Conservation (phyloP, 805 yeast species). For the Soucietia sequanensis region DNA sequence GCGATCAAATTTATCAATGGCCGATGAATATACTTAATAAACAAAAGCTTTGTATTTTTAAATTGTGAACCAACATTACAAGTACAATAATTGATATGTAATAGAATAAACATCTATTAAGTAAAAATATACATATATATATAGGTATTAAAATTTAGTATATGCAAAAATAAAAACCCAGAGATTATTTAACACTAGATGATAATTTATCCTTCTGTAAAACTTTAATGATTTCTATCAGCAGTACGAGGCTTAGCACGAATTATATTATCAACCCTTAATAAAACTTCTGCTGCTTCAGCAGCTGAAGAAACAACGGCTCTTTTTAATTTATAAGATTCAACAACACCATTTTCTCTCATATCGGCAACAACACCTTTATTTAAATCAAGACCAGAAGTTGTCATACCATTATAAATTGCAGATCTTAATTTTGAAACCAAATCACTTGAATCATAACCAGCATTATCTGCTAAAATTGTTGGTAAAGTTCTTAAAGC, state of each 20-base stretch:
- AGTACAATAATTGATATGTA: too few relatives aligned
- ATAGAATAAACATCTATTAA: too few relatives aligned
- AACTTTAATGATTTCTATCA: slow-evolving; percentile 61
- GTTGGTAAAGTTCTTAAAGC: slow-evolving; percentile 95
- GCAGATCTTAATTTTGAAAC: slow-evolving; percentile 88
- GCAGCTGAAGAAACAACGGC: slow-evolving; percentile 95
- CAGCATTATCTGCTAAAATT: slow-evolving; percentile 95
- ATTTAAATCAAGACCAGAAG: slow-evolving; percentile 87
- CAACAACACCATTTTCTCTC: slow-evolving; percentile 91
- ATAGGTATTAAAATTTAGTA: too few relatives aligned
- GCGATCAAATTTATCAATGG: too few relatives aligned
- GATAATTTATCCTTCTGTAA: too few relatives aligned
- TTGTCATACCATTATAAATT: slow-evolving; percentile 86
- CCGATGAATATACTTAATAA: too few relatives aligned
- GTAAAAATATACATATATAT: too few relatives aligned
- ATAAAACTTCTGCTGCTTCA: slow-evolving; percentile 96
- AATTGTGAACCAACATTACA: too few relatives aligned
- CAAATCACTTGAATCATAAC: slow-evolving; percentile 89
- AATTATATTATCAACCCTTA: slow-evolving; percentile 95
- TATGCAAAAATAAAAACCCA: too few relatives aligned
- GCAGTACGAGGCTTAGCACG: slow-evolving; percentile 98
- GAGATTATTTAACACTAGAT: too few relatives aligned
- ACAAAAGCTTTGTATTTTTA: too few relatives aligned
- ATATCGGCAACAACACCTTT: slow-evolving; percentile 87
- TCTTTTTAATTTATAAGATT: slow-evolving; percentile 84